Evolutionary conservation across 2,329 filamentous ascomycete species (phyloP), one percentile per base, ranked within the genome.

Genomic region (Penicillium sp.): DNA sequence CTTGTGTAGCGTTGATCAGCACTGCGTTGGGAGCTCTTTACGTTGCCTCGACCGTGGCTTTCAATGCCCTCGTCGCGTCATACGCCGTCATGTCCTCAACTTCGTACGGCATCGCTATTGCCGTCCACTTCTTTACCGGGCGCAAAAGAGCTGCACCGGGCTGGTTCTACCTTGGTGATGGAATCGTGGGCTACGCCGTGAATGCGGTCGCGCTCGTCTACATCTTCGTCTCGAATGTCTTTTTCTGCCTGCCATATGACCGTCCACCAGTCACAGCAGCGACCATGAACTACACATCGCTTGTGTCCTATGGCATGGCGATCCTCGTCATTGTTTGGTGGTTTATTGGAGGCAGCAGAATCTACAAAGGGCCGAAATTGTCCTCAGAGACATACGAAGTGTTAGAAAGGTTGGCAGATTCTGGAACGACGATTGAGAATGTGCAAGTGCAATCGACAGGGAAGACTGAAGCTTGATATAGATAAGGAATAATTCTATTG

Each of bases 291-390:
- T 56, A 56, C n/a, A 56, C 53, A 5, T 52, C 53, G 10, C 41
- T 56, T 16, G 53, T 56, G 10, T 56, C 53, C 1, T 56, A 56
- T 43, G 53, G 53, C 16, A 56, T 56, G 53, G 53, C 53, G 11
- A 52, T 56, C 9, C 19, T 56, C 14, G 53, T 56, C 14, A 21
- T 52, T 21, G 33, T 56, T n/a, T 56, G 53, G 53, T 56, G 53
- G 53, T 56, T 56, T 22, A 47, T 56, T 29, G 53, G 48, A 13
- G 53, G 53, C 5, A 37, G 24, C n/a, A 51, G 14, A 14, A 51
- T 49, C 13, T 56, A 56, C 48, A 56, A 43, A 11, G 53, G 53
- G 5, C 53, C 53, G 13, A 56, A 31, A 24, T 33, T 56, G 7
- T 56, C 48, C 6, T 46, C 41, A 2, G 53, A 56, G 33, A 56